Conservation (phyloP, 2,329 filamentous ascomycete genomes). For the Aspergillus cejpii region DNA sequence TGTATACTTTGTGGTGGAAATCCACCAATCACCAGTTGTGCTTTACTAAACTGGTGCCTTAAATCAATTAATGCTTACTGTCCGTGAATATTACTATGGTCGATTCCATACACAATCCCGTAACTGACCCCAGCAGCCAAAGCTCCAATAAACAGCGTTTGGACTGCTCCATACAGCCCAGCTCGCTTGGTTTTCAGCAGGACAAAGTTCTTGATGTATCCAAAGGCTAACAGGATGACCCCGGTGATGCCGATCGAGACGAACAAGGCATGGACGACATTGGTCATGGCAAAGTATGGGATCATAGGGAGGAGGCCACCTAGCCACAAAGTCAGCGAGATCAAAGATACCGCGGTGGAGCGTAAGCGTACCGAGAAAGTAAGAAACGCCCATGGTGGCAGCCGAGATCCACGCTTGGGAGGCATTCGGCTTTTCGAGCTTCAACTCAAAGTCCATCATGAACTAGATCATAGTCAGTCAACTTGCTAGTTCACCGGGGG, state of each 20-base stretch:
- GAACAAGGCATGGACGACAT: conserved; percentile 39
- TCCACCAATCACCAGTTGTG: no score
- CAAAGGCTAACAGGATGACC: conserved; percentile 41
- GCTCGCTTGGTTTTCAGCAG: conserved; percentile 20
- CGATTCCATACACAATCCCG: conserved; percentile 28
- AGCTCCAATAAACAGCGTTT: conserved; percentile 33
- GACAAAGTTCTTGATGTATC: conserved; percentile 39
- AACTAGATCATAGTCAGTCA: conserved; percentile 39
- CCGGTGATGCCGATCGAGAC: conserved; percentile 41
- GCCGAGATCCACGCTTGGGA: conserved; percentile 45
- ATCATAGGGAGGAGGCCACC: conserved; percentile 41
- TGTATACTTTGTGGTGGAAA: no score
- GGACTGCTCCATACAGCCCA: conserved; percentile 24
- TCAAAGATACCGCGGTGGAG: neutral
- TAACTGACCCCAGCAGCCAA: conserved; percentile 34
- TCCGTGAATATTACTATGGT: conserved; percentile 6
- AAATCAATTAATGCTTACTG: no score
- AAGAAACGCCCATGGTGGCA: conserved; percentile 30
- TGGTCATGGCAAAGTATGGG: conserved; percentile 41
- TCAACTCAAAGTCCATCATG: conserved; percentile 55
- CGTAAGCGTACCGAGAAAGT: conserved; percentile 23
- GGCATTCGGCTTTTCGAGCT: conserved; percentile 41
- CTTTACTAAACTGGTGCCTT: no score
- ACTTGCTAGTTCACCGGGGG: neutral
- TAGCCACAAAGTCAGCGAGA: neutral